phyloP scores from a whole-genome alignment of 192 early-diverging fungal genomes.

The Coemansia sp. region DNA sequence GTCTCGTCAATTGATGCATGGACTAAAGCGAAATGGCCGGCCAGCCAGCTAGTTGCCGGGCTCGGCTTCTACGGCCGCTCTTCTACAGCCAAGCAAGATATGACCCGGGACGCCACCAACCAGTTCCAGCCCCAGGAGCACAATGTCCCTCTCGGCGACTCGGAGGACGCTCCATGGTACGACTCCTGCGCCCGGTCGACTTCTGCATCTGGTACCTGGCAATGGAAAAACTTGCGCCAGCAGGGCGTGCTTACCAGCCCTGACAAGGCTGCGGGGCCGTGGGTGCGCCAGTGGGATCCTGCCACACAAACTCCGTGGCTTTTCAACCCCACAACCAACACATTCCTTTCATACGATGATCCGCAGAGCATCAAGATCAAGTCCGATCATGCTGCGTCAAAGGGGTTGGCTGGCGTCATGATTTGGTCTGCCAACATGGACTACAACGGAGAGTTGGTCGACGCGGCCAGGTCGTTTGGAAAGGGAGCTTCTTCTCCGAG shows the following conservation, averaged over 20 bases:
- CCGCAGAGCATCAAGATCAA: slow-evolving; percentile 62
- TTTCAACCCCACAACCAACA: slow-evolving; percentile 58
- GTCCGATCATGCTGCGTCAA: slow-evolving; percentile 53
- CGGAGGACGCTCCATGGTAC: slow-evolving; percentile 57
- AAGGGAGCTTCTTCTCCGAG: neutral
- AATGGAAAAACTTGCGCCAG: slow-evolving; percentile 59
- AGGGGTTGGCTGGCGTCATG: slow-evolving; percentile 63
- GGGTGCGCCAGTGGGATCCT: slow-evolving; percentile 60
- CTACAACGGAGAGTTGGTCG: slow-evolving; percentile 58
- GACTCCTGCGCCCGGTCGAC: slow-evolving; percentile 53
- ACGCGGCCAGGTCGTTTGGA: slow-evolving; percentile 27
- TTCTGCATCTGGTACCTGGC: slow-evolving; percentile 61
- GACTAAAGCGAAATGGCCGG: slow-evolving; percentile 60
- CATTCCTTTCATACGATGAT: slow-evolving; percentile 69
- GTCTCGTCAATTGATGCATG: slow-evolving; percentile 54
- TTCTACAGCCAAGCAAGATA: slow-evolving; percentile 48
- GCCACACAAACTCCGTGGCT: slow-evolving; percentile 67
- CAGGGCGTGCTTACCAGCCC: slow-evolving; percentile 53
- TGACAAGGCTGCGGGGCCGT: slow-evolving; percentile 56
- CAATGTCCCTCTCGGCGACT: slow-evolving; percentile 52
- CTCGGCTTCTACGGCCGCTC: slow-evolving; percentile 64
- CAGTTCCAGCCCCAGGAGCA: slow-evolving; percentile 49
- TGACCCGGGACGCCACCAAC: slow-evolving; percentile 51
- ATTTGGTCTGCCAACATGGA: slow-evolving; percentile 53
- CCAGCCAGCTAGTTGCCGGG: slow-evolving; percentile 61